Evolutionary conservation across 345 rosid species (phyloP).

Genomic region (sweet orange (Citrus sinensis)): DNA sequence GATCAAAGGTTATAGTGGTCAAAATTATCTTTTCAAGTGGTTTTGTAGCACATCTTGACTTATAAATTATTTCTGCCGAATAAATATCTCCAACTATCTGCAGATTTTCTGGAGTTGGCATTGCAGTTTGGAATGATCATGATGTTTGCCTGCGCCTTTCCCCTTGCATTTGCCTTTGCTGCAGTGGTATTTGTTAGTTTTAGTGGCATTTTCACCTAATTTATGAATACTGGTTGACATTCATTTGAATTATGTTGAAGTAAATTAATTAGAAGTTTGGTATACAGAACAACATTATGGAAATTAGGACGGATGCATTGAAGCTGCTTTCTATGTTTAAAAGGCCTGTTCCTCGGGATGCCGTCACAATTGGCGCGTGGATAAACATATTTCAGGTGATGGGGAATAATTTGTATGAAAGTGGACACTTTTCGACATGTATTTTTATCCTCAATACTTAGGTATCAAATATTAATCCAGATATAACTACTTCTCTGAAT

Average conservation of each 20-base stretch:
- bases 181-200: slow-evolving; percentile 47
- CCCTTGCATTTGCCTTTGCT: slow-evolving; percentile 77
- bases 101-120: slow-evolving; percentile 80
- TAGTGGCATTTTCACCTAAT: neutral
- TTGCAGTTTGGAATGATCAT: slow-evolving; percentile 95
- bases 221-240: neutral
- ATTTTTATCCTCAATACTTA: neutral
- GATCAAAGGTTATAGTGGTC: neutral
- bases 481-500: slow-evolving; percentile 4
- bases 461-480: neutral
- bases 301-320: slow-evolving; percentile 83
- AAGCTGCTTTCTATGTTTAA: slow-evolving; percentile 68
- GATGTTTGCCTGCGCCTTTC: slow-evolving; percentile 99
- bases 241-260: neutral
- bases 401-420: neutral
- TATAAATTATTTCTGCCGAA: neutral
- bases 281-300: slow-evolving; percentile 68
- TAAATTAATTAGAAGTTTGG: slow-evolving; percentile 15
- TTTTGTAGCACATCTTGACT: neutral
- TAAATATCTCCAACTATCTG: slow-evolving; percentile 7
- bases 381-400: slow-evolving; percentile 88
- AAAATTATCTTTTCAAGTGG: neutral
- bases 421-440: neutral
- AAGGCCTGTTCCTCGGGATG: slow-evolving; percentile 83
- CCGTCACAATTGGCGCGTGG: slow-evolving; percentile 94